Percentiles rank a stretch among this genome's conserved stretches.
phyloP scores from a whole-genome alignment of 2,329 filamentous ascomycete species.

The Sarocladium strictum region DNA sequence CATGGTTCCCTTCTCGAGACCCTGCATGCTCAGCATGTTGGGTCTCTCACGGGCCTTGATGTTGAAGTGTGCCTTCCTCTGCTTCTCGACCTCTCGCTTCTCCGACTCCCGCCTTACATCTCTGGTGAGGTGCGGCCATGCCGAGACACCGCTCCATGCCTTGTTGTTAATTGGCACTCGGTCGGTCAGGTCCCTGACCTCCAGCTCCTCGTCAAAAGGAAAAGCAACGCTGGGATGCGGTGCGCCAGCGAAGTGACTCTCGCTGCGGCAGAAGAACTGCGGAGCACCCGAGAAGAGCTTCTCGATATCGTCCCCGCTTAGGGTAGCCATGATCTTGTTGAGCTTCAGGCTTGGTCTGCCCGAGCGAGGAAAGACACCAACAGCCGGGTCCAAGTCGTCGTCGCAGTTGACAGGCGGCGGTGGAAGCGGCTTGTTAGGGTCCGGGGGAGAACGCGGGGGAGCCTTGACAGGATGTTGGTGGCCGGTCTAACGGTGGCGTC shows the following conservation, averaged over 20 bases:
- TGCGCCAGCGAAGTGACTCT: constrained; percentile 53
- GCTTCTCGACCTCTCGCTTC: constrained; percentile 35
- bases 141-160: constrained; percentile 57
- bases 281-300: constrained; percentile 72
- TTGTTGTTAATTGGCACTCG: constrained; percentile 57
- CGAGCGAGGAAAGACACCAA: constrained; percentile 5
- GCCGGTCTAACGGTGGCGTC: constrained; percentile 5
- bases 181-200: constrained; percentile 59
- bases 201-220: constrained; percentile 58
- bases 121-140: constrained; percentile 55
- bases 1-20: constrained; percentile 64
- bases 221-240: constrained; percentile 60
- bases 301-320: constrained; percentile 55
- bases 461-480: constrained; percentile 4
- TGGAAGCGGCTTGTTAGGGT: constrained; percentile 53
- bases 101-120: constrained; percentile 41
- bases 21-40: constrained; percentile 68
- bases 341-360: constrained; percentile 36
- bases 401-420: constrained; percentile 36
- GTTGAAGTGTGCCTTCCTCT: constrained; percentile 50
- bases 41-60: constrained; percentile 56
- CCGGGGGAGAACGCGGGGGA: constrained; percentile 32
- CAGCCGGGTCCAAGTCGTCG: constrained; percentile 28
- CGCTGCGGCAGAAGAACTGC: constrained; percentile 59
- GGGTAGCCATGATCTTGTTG: constrained; percentile 52